Evolutionary conservation across 2,329 filamentous ascomycete genomes (phyloP).

Genomic region (Verticillium klebahnii): DNA sequence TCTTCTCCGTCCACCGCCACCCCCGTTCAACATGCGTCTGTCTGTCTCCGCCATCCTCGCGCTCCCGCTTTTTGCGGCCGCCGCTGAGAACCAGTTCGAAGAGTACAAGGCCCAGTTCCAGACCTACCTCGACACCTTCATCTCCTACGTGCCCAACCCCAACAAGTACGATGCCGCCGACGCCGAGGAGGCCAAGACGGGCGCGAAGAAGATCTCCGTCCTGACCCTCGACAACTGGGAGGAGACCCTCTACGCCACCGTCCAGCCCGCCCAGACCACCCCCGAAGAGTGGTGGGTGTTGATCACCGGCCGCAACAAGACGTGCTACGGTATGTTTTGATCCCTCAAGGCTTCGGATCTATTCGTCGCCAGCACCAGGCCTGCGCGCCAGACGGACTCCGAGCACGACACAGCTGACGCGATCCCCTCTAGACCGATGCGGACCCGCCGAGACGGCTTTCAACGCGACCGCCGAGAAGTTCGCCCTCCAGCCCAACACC

Average conservation of each 20-base stretch:
- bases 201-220: slow-evolving; percentile 37
- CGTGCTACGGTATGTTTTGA: slow-evolving; percentile 57
- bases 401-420: slow-evolving; percentile 10
- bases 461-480: slow-evolving; percentile 60
- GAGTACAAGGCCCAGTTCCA: slow-evolving; percentile 62
- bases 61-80: slow-evolving; percentile 50
- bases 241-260: slow-evolving; percentile 58
- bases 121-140: slow-evolving; percentile 57
- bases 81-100: slow-evolving; percentile 46
- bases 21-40: slow-evolving; percentile 48
- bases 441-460: slow-evolving; percentile 58
- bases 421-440: slow-evolving; percentile 53
- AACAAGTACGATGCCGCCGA: slow-evolving; percentile 35
- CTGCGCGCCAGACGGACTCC: neutral
- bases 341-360: no score
- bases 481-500: slow-evolving; percentile 54
- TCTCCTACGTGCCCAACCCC: slow-evolving; percentile 46
- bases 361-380: neutral
- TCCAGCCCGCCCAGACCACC: slow-evolving; percentile 38
- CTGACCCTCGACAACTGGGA: slow-evolving; percentile 70
- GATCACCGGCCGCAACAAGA: slow-evolving; percentile 72
- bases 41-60: slow-evolving; percentile 46
- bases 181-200: slow-evolving; percentile 34
- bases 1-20: neutral
- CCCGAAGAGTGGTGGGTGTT: slow-evolving; percentile 76